Base-by-base conservation (phyloP, 805 yeast species). In the Ogataea salicorniae region DNA sequence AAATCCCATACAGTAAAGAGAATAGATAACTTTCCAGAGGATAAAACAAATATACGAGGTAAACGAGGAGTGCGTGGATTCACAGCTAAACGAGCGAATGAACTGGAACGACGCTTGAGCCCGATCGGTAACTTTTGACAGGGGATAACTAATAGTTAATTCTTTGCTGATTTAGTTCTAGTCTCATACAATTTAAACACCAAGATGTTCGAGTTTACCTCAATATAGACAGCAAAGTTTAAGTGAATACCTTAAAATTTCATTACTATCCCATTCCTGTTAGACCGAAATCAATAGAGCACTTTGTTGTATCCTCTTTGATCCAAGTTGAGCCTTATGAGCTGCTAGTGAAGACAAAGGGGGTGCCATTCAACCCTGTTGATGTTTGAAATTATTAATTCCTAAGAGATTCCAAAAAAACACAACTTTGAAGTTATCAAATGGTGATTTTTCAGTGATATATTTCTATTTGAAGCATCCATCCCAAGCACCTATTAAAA, bases 361-460 rank as follows among this genome's bases (percentile, higher is more conserved):
- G 60, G 3, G 50, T 53, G 3, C 43, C 59, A 9, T 14, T 57
- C 17, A 59, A 60, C 38, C 64, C 63, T 1, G 52, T 58, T 22
- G 64, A 59, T 39, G 18, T 50, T 20, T 57, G 3, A 46, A 50
- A 15, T 43, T 37, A 4, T 20, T 54, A 0, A 23, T 51, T 26
- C 37, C 43, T 5, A 47, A 44, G 13, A 18, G 39, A 8, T 46
- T 40, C 11, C 11, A 23, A 34, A 9, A 54, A 55, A 2, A 26
- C 51, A 2, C 51, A 2, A 42, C 39, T 8, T 13, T 18, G 7
- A 60, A 57, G 31, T 52, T 51, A 11, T 46, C 46, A 41, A 63
- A 62, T 17, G 51, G 54, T 34, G 66, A 62, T 45, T 60, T 54
- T 45, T n/a, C 61, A 65, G 64, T 42, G 40, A 42, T 6, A 51